phyloP scores from a whole-genome alignment of 1,139 yeast genomes.

The Saccharomyces pastorianus region DNA sequence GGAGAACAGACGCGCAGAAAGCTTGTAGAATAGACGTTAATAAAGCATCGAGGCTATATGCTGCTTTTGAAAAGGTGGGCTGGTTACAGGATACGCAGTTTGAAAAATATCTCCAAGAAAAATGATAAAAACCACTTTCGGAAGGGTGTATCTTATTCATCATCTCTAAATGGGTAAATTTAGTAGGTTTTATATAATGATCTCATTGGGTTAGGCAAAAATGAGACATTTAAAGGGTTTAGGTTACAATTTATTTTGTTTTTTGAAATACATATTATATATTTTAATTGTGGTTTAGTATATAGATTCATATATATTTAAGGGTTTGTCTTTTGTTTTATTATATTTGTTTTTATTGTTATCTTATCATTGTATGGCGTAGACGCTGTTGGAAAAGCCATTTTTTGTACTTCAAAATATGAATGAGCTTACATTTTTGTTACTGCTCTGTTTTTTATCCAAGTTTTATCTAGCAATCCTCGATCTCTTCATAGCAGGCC shows the following conservation, averaged over 20 bases:
- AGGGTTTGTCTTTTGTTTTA: neutral
- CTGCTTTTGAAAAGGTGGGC: constrained; percentile 91
- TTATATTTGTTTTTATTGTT: neutral
- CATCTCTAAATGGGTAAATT: neutral
- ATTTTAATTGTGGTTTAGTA: neutral
- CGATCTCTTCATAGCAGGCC: constrained; percentile 39
- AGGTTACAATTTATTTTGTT: neutral
- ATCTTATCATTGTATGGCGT: neutral
- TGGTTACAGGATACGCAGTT: constrained; percentile 84
- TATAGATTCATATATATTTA: neutral
- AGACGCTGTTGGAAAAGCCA: neutral
- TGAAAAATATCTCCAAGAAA: constrained; percentile 37
- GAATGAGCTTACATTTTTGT: no score
- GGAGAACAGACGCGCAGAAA: constrained; percentile 96
- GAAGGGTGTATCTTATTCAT: neutral
- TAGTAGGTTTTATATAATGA: neutral
- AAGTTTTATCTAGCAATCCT: constrained; percentile 12
- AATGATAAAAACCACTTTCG: neutral
- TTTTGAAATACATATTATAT: neutral
- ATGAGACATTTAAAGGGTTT: neutral
- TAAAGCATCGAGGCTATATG: constrained; percentile 86
- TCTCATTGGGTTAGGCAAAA: neutral
- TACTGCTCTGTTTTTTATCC: no score
- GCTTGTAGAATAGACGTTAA: constrained; percentile 96
- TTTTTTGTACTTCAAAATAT: no score